Conservation (phyloP, 805 yeast species). For the Suhomyces prunicola region DNA sequence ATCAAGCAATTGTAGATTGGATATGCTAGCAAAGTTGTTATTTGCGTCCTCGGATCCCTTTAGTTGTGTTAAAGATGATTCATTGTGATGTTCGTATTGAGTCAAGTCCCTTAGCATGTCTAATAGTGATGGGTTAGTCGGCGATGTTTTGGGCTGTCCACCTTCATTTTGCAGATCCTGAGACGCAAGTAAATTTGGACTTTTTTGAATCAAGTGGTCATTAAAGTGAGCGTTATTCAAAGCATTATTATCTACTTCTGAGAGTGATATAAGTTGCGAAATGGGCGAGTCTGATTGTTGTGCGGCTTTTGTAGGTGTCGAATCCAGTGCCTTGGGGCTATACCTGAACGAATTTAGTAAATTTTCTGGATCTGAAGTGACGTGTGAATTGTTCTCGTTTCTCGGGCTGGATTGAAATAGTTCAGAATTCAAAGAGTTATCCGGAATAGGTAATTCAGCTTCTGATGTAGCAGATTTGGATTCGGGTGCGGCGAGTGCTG, state of each 20-base stretch:
- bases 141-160: conserved; percentile 3
- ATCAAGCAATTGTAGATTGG: neutral
- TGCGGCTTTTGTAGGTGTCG: neutral
- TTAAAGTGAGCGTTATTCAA: neutral
- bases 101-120: conserved; percentile 21
- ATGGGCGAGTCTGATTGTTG: neutral
- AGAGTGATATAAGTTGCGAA: neutral
- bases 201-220: neutral
- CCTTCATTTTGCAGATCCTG: neutral
- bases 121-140: conserved; percentile 23
- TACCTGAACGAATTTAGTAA: conserved; percentile 4
- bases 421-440: neutral
- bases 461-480: neutral
- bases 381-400: neutral
- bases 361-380: neutral
- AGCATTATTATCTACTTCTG: neutral
- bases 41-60: neutral
- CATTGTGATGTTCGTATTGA: neutral
- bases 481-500: neutral
- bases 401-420: neutral
- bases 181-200: neutral
- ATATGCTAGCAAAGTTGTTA: neutral
- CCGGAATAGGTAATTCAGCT: neutral
- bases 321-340: conserved; percentile 11
- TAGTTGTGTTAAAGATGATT: neutral